phyloP scores from a whole-genome alignment of 169 alveolate species.

The Plasmodium chabaudi region DNA sequence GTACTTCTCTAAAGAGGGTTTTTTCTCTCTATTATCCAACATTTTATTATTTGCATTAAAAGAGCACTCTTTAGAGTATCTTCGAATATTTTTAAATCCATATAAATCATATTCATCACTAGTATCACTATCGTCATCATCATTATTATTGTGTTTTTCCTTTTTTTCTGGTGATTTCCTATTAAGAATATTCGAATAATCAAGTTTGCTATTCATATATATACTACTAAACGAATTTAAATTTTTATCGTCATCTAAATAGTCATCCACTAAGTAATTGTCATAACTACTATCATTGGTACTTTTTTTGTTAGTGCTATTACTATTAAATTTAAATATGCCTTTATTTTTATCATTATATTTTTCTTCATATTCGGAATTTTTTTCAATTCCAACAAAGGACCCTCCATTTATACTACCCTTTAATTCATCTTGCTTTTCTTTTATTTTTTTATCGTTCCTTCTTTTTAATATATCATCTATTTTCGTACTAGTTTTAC shows the following conservation, averaged over 20 bases:
- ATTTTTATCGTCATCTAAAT: background rate
- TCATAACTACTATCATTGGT: background rate
- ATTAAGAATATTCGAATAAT: too few relatives aligned
- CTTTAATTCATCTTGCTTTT: background rate
- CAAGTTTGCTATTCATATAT: too few relatives aligned
- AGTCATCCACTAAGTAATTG: background rate
- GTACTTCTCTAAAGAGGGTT: background rate
- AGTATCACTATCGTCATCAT: background rate
- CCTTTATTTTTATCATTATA: background rate
- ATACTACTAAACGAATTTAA: background rate
- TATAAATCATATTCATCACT: background rate
- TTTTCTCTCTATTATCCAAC: background rate
- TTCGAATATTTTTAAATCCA: slow-evolving; percentile 4
- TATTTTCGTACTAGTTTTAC: slow-evolving; percentile 72
- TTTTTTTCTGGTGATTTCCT: too few relatives aligned
- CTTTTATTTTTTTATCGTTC: slow-evolving; percentile 19
- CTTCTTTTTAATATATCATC: slow-evolving; percentile 75
- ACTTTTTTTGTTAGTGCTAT: too few relatives aligned
- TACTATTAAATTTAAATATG: too few relatives aligned
- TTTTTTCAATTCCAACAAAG: slow-evolving; percentile 10
- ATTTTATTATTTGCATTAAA: background rate
- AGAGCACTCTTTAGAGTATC: slow-evolving; percentile 7
- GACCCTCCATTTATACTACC: background rate
- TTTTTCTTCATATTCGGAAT: background rate
- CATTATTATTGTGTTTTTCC: too few relatives aligned